Evolutionary conservation across 1,139 yeast genomes (phyloP).

Genomic region (Pichia norvegensis): DNA sequence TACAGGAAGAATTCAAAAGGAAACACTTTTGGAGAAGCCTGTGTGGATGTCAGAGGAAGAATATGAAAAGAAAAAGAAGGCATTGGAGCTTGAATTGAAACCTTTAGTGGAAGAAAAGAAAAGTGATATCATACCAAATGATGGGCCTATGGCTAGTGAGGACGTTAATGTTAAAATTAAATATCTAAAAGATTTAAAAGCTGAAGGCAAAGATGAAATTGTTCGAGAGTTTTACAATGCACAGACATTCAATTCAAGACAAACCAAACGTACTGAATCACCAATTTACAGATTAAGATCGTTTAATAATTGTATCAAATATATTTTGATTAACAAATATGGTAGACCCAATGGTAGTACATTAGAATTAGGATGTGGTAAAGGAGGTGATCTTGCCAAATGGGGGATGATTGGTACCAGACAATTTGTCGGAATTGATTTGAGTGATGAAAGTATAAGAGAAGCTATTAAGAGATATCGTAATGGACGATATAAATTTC

Average conservation of each 20-base stretch:
- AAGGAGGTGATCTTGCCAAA: slow-evolving; percentile 93
- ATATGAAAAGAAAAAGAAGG: slow-evolving; percentile 7
- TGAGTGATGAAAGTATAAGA: slow-evolving; percentile 77
- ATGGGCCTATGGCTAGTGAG: slow-evolving; percentile 14
- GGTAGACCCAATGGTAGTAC: slow-evolving; percentile 48
- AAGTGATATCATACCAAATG: not conserved
- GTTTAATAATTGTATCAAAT: slow-evolving; percentile 88
- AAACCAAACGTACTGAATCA: slow-evolving; percentile 60
- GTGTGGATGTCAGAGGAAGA: slow-evolving; percentile 13
- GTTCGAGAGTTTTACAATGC: slow-evolving; percentile 83
- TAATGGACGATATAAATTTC: slow-evolving; percentile 49
- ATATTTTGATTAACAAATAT: slow-evolving; percentile 69
- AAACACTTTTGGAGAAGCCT: slow-evolving; percentile 3
- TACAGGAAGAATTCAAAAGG: not conserved
- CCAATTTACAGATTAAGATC: slow-evolving; percentile 81
- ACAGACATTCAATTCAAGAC: slow-evolving; percentile 63
- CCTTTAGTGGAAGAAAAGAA: not conserved
- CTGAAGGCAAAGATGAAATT: slow-evolving; percentile 39
- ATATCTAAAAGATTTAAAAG: slow-evolving; percentile 20
- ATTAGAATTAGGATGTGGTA: slow-evolving; percentile 91
- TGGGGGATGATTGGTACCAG: slow-evolving; percentile 69
- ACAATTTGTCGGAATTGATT: slow-evolving; percentile 84
- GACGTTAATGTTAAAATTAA: slow-evolving; percentile 16
- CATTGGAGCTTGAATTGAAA: slow-evolving; percentile 4
- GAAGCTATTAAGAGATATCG: slow-evolving; percentile 77